phyloP scores from a whole-genome alignment of 208 protist genomes.

The Kentomonas sorsogonicus region DNA sequence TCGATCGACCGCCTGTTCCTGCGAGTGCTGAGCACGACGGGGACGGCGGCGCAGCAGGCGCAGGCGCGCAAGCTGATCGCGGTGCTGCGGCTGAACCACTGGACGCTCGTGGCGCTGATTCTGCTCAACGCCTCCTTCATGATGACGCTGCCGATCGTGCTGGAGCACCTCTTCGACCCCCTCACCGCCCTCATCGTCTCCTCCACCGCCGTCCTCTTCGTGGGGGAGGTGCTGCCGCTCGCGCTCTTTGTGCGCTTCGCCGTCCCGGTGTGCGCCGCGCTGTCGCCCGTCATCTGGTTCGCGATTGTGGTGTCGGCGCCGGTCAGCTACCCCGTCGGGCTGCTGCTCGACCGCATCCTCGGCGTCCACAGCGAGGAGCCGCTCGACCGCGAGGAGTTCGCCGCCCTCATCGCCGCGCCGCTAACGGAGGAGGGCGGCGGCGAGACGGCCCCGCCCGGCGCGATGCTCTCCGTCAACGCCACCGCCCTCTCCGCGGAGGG shows the following conservation, averaged over 20 bases:
- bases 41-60: conserved; percentile 26
- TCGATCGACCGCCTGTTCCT: conserved; percentile 66
- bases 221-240: conserved; percentile 90
- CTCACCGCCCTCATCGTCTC: conserved; percentile 73
- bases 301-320: conserved; percentile 59
- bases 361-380: conserved; percentile 53
- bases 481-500: neutral
- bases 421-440: conserved; percentile 2
- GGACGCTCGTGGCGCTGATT: conserved; percentile 84
- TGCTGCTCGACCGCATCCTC: conserved; percentile 69
- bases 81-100: conserved; percentile 51
- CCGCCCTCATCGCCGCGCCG: conserved; percentile 56
- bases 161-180: conserved; percentile 62
- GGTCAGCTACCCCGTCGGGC: conserved; percentile 74
- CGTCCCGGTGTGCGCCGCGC: conserved; percentile 56
- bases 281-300: conserved; percentile 57
- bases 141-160: conserved; percentile 76
- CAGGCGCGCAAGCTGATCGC: conserved; percentile 32
- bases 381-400: conserved; percentile 66
- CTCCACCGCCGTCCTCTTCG: conserved; percentile 78
- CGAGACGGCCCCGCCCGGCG: neutral
- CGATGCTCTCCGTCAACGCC: conserved; percentile 2
- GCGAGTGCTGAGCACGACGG: conserved; percentile 46
- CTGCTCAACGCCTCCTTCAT: conserved; percentile 69
- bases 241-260: conserved; percentile 83